Percentiles rank a stretch among this genome's conserved stretches.
These are phyloP conservation scores for Solanum sparsipilum DNA, from an alignment of 257 asterid genomes.

Conservation along the genomic window DNA sequence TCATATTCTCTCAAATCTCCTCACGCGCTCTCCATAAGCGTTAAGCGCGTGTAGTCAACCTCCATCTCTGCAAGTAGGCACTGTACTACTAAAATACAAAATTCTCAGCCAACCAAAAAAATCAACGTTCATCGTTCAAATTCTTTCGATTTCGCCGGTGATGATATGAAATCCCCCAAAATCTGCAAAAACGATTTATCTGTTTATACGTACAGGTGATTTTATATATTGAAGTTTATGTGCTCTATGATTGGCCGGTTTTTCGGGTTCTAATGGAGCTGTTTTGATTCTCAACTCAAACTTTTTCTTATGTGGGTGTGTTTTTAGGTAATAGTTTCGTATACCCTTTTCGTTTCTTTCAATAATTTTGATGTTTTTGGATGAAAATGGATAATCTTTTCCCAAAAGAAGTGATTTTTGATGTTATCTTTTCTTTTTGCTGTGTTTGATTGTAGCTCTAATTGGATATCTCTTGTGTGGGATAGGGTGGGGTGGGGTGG, in stretches of 20 bases:
- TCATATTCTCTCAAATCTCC: neutral
- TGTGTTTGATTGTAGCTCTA: neutral
- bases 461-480: neutral
- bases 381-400: neutral
- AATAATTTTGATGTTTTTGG: neutral
- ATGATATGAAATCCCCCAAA: conserved; percentile 12
- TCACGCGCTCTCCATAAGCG: neutral
- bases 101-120: conserved; percentile 4
- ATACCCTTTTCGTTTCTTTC: neutral
- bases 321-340: conserved; percentile 27
- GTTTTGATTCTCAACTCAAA: conserved; percentile 17
- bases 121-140: neutral
- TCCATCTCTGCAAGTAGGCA: neutral
- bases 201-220: neutral
- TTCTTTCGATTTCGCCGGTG: conserved; percentile 29
- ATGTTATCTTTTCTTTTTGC: neutral
- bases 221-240: neutral
- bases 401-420: neutral
- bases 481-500: neutral
- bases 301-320: neutral
- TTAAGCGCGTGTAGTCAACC: conserved; percentile 5
- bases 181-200: conserved; percentile 9
- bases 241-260: conserved; percentile 4
- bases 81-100: neutral
- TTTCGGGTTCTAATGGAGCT: conserved; percentile 23